Conservation (phyloP, 495 filamentous ascomycete species). For the Xylaria cubensis region DNA sequence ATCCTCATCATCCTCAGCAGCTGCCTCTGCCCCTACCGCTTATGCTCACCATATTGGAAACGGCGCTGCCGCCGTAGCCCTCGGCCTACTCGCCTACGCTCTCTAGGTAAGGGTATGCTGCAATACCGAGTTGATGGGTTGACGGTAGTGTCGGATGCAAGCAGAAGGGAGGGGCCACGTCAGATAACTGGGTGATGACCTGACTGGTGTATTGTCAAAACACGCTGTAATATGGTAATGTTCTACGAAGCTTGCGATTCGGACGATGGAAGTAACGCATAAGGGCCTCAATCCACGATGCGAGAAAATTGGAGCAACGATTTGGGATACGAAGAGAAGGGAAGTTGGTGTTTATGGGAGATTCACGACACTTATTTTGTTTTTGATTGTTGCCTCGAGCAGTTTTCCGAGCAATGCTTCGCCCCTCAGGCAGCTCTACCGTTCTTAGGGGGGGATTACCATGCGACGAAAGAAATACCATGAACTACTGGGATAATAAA, state of each 20-base stretch:
- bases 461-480: neutral
- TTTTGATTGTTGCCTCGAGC: slow-evolving; percentile 24
- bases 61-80: slow-evolving; percentile 43
- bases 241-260: slow-evolving; percentile 14
- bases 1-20: slow-evolving; percentile 32
- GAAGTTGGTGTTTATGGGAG: slow-evolving; percentile 33
- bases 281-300: slow-evolving; percentile 34
- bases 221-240: slow-evolving; percentile 16
- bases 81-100: slow-evolving; percentile 47
- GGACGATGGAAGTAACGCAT: slow-evolving; percentile 18
- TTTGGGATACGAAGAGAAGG: slow-evolving; percentile 31
- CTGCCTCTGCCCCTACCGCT: slow-evolving; percentile 42
- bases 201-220: neutral
- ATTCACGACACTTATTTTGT: slow-evolving; percentile 13
- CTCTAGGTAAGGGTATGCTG: slow-evolving; percentile 35
- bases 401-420: slow-evolving; percentile 21
- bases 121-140: slow-evolving; percentile 11
- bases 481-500: neutral
- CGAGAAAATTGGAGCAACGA: slow-evolving; percentile 35
- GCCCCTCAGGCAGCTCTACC: slow-evolving; percentile 5
- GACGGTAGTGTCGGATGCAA: neutral
- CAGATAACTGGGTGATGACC: neutral
- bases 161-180: neutral
- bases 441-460: slow-evolving; percentile 1
- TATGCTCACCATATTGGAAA: slow-evolving; percentile 42